These are phyloP conservation scores for Knufia fluminis DNA, from an alignment of 2,329 filamentous ascomycete genomes.

Conservation along the genomic window DNA sequence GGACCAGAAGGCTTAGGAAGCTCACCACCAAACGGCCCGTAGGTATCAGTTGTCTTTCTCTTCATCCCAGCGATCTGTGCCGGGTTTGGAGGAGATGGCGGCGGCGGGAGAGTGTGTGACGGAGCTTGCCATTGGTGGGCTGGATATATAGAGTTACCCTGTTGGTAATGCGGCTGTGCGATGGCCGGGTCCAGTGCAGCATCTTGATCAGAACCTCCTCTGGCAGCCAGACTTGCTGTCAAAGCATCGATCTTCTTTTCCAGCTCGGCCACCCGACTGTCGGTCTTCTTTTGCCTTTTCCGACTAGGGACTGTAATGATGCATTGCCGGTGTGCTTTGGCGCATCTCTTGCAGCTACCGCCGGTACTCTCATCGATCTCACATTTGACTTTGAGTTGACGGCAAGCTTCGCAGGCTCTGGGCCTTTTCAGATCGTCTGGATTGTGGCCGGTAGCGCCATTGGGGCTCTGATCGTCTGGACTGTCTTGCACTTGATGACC, in stretches of 20 bases:
- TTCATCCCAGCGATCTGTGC: constrained; percentile 17
- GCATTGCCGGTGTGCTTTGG: constrained; percentile 69
- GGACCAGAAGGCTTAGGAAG: constrained; percentile 15
- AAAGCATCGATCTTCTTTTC: constrained; percentile 88
- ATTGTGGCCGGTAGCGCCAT: constrained; percentile 20
- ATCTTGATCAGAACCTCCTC: constrained; percentile 25
- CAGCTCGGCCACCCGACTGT: constrained; percentile 77
- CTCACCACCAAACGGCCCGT: constrained; percentile 22
- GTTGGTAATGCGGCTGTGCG: constrained; percentile 12
- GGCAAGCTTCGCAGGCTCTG: constrained; percentile 66
- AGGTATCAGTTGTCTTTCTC: constrained; percentile 16
- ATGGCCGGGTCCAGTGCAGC: constrained; percentile 17
- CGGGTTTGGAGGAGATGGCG: constrained; percentile 12
- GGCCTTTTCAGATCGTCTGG: constrained; percentile 54
- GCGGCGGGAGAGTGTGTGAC: constrained; percentile 10
- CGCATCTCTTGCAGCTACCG: constrained; percentile 64
- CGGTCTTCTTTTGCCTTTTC: constrained; percentile 86
- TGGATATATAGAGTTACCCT: constrained; percentile 11
- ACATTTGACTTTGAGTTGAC: constrained; percentile 72
- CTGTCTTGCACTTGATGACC: constrained; percentile 19
- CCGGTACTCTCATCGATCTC: constrained; percentile 61
- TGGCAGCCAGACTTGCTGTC: constrained; percentile 66
- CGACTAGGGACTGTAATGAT: constrained; percentile 64
- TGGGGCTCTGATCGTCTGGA: constrained; percentile 17
- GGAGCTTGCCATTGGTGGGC: constrained; percentile 19